A percentile compares a stretch with the other conserved stretches of the same genome.
These are phyloP conservation scores for Populus hybrid DNA, from an alignment of 441 rosid species.

Conservation along the genomic window DNA sequence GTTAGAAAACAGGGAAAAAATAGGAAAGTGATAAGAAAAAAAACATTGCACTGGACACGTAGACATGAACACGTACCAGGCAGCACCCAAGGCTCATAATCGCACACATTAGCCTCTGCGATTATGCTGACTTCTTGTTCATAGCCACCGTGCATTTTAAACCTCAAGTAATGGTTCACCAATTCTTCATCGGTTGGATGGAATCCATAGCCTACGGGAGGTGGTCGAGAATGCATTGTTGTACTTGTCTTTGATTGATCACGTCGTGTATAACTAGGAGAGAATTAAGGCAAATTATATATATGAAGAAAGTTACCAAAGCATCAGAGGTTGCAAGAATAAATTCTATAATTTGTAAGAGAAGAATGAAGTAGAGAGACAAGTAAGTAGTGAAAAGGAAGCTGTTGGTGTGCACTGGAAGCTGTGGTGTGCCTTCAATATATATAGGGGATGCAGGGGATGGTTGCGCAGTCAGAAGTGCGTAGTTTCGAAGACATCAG, in stretches of 20 bases:
- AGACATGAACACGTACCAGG: constrained; percentile 30
- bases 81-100: constrained; percentile 53
- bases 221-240: neutral
- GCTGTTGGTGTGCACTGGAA: neutral
- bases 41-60: constrained; percentile 15
- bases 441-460: too few species aligned
- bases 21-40: constrained; percentile 13
- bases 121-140: constrained; percentile 23
- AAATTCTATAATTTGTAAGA: neutral
- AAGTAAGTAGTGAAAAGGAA: neutral
- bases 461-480: too few species aligned
- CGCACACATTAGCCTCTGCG: constrained; percentile 34
- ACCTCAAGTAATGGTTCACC: constrained; percentile 26
- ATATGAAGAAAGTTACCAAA: too few species aligned
- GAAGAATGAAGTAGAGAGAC: neutral
- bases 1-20: neutral
- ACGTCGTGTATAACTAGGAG: neutral
- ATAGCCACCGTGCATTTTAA: constrained; percentile 31
- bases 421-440: neutral
- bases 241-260: neutral
- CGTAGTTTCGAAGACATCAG: too few species aligned
- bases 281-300: too few species aligned
- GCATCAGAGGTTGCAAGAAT: neutral
- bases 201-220: constrained; percentile 33
- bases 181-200: constrained; percentile 48